A percentile compares a stretch with the other conserved stretches of the same genome.
These are phyloP conservation scores for Wallacemonas sp. DNA, from an alignment of 208 protist species.

Conservation along the genomic window DNA sequence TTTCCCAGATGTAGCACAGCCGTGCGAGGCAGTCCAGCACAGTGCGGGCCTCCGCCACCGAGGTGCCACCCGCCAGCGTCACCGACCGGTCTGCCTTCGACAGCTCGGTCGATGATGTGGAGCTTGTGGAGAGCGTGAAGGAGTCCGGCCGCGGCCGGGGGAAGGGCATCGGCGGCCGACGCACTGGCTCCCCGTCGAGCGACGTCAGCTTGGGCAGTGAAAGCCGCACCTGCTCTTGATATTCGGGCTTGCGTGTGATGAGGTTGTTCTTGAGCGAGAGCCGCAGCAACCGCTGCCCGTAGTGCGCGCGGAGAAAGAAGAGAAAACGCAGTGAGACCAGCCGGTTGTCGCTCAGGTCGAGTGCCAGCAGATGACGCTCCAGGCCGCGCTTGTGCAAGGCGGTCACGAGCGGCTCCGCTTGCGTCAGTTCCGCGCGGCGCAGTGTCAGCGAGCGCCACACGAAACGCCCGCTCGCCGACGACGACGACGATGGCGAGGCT, in stretches of 20 bases:
- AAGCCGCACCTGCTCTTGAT: constrained; percentile 78
- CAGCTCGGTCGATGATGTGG: not conserved
- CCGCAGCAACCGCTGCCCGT: constrained; percentile 63
- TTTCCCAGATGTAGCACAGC: constrained; percentile 78
- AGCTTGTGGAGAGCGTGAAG: constrained; percentile 18
- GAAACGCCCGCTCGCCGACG: constrained; percentile 8
- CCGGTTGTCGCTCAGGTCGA: constrained; percentile 77
- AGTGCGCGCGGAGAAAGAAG: constrained; percentile 67
- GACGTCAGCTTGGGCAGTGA: constrained; percentile 75
- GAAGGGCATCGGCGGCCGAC: constrained; percentile 63
- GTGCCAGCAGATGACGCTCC: constrained; percentile 48
- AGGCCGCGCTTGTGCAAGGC: constrained; percentile 60
- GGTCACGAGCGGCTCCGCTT: constrained; percentile 55
- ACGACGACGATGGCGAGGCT: not conserved
- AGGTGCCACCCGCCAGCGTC: not conserved
- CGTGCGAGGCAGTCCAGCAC: constrained; percentile 60
- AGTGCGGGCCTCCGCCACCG: constrained; percentile 19
- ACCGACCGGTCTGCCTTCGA: not conserved
- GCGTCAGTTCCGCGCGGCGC: constrained; percentile 47
- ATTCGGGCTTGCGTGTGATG: constrained; percentile 87
- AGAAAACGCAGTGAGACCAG: constrained; percentile 80
- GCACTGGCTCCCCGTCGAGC: constrained; percentile 75
- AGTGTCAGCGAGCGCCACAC: constrained; percentile 51
- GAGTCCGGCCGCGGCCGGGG: constrained; percentile 49
- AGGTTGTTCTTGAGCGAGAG: constrained; percentile 71